Conservation (phyloP, 169 alveolate species). For the Amoebophrya sp. region DNA sequence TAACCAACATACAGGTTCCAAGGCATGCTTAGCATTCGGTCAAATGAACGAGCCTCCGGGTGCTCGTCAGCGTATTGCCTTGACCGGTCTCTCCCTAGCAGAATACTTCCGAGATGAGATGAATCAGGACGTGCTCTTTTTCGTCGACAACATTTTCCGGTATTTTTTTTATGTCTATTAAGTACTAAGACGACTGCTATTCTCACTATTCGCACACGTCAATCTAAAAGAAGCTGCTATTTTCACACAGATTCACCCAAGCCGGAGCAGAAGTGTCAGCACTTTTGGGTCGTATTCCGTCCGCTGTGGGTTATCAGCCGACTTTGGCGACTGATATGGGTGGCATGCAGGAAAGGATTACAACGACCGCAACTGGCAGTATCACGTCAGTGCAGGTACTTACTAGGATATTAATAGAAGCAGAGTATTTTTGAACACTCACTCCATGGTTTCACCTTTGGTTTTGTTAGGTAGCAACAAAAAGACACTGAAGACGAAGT, state of each 20-base stretch:
- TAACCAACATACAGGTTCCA: no score
- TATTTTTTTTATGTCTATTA: no score
- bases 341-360: conserved; percentile 88
- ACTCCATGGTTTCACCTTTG: no score
- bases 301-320: conserved; percentile 97
- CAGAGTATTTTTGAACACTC: no score
- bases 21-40: conserved; percentile 95
- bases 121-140: conserved; percentile 86
- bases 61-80: conserved; percentile 69
- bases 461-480: no score
- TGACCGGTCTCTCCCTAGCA: conserved; percentile 94
- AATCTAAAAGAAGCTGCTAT: no score
- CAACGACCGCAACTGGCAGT: conserved; percentile 94
- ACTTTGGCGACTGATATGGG: conserved; percentile 97
- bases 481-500: no score
- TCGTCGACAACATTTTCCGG: conserved; percentile 93
- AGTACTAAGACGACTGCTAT: no score
- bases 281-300: conserved; percentile 90
- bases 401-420: no score
- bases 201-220: no score
- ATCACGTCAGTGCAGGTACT: conserved; percentile 88
- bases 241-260: conserved; percentile 81
- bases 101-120: conserved; percentile 97
- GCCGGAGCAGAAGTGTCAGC: conserved; percentile 97
- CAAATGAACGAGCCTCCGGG: conserved; percentile 99